Base-by-base conservation (phyloP, 2,329 filamentous ascomycete genomes). In the Podosphaera xanthii region DNA sequence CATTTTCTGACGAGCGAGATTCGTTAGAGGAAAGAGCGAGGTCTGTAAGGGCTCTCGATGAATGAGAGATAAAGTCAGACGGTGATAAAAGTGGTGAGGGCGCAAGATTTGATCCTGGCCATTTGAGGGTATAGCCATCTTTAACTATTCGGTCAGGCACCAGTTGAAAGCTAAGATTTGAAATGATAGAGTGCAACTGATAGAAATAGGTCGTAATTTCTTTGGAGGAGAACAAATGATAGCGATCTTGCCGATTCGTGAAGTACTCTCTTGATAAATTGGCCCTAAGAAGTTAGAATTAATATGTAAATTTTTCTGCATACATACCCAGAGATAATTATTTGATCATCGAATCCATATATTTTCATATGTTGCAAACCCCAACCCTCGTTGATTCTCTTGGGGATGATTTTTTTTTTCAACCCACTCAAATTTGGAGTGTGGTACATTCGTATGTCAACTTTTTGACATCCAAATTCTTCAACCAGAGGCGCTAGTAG, bases 281-380 rank as follows among this genome's bases (percentile, higher is more conserved):
- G 14, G 92, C 92, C 6, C 81, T 80, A 56, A 55, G 6, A 31
- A 55, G 30, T 59, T 53, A 60, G 58, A 31, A 42, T 60, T 60
- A 57, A 60, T 53, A 52, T 58, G 4, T 14, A 3, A 22, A 8
- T 40, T 34, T 35, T 34, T 53, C 2, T 12, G 2, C 33, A 12
- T 8, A 36, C 74, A 62, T 77, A 87, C 80, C 89, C 90, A 6
- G 90, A 94, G 66, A 98, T 80, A 63, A 98, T 91, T 60, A 98
- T 85, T 70, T 95, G 89, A 67, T 98, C 89, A 66, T 98, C 92
- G 31, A 95, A 75, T 0, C 92, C 92, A 66, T 98, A 98, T 0
- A 98, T 76, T 76, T 98, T 98, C 91, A 98, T 98, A 69, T 98
- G 92, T 69, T 98, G 92, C 62, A 98, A 72, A 0, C 92, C 92